Base-by-base conservation (phyloP, 179 eudicot species). In the Beta macrorhiza region DNA sequence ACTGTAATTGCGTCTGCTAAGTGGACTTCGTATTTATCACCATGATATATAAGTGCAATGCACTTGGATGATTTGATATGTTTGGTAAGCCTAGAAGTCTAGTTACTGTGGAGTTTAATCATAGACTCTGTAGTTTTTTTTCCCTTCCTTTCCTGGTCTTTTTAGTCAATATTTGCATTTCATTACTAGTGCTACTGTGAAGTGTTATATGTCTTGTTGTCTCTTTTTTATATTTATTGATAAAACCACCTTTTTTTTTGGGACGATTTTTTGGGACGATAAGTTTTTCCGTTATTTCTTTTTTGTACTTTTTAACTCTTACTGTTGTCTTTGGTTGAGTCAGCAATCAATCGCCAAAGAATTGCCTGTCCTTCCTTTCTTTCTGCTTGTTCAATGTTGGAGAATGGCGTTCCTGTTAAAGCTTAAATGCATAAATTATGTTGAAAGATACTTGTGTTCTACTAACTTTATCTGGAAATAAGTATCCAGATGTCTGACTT, bases 401-500 rank as follows among this genome's bases (percentile, higher is more conserved):
- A 22, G 14, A 73, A 19, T 37, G 29, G 17, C 37, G 37, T 55
- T 52, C 1, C 22, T 12, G 56, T n/a, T 52, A 64, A 17, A 76
- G 69, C 25, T 56, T 52, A 20, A 49, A 58, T 7, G 37, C 53
- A n/a, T 56, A 19, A 52, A 59, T 51, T 29, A 37, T 49, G 53
- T 7, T 47, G 14, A 20, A 72, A 6, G 25, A 47, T 45, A 64
- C 57, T 72, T 19, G 58, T 20, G 58, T 72, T 72, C 15, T 72
- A 49, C 13, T 45, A n/a, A 13, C 6, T 29, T 53, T 15, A 52
- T 71, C 16, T 71, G 20, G 14, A 32, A 72, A 7, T 9, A 10
- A 49, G 13, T 15, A 75, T 32, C 10, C 62, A 45, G 42, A 47
- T 80, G 19, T 75, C 3, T 71, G 58, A 49, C n/a, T 81, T 77